Evolutionary conservation across 2,329 filamentous ascomycete species (phyloP).

Genomic region (Aspergillus pseudoviridinutans): DNA sequence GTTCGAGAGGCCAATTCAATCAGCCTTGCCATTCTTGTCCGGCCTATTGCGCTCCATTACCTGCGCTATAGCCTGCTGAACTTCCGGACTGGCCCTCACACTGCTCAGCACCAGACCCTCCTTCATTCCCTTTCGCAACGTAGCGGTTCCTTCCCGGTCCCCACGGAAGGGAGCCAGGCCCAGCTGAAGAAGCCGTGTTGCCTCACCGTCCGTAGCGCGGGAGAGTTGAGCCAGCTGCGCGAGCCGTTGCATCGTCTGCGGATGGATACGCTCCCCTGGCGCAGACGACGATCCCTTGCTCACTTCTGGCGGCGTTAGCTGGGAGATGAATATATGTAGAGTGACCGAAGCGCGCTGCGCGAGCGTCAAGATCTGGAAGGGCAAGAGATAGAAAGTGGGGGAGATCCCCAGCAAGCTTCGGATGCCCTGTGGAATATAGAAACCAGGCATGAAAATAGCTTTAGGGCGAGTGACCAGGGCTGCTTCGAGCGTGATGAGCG

Average conservation of each 20-base stretch:
- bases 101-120: conserved; percentile 88
- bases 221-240: conserved; percentile 62
- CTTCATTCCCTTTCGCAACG: conserved; percentile 68
- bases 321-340: conserved; percentile 75
- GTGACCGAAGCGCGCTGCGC: conserved; percentile 73
- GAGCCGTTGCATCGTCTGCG: conserved; percentile 59
- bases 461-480: conserved; percentile 53
- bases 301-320: conserved; percentile 67
- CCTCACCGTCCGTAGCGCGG: conserved; percentile 63
- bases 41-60: conserved; percentile 59
- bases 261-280: conserved; percentile 30
- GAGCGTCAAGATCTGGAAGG: conserved; percentile 77
- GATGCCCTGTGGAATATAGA: conserved; percentile 29
- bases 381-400: conserved; percentile 55
- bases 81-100: conserved; percentile 73
- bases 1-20: conserved; percentile 8
- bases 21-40: conserved; percentile 15
- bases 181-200: conserved; percentile 65
- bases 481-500: conserved; percentile 55
- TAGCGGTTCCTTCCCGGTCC: conserved; percentile 61
- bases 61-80: conserved; percentile 70
- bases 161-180: conserved; percentile 77
- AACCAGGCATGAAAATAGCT: conserved; percentile 33
- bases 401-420: conserved; percentile 34
- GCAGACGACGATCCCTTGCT: conserved; percentile 34